Evolutionary conservation across 2,329 filamentous ascomycete species (phyloP).

Genomic region (Talaromyces albobiverticillius): DNA sequence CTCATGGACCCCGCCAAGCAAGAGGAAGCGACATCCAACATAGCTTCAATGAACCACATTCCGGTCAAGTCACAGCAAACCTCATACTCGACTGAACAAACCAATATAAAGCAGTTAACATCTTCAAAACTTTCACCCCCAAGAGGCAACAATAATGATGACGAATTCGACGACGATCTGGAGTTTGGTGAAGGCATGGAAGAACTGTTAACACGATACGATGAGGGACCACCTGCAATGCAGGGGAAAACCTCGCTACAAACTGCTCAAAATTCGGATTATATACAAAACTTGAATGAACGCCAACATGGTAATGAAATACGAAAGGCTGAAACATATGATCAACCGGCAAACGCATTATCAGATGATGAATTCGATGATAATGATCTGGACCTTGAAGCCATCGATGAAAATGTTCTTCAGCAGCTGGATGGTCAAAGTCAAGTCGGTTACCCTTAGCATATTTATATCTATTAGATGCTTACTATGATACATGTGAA

Average conservation of each 20-base stretch:
- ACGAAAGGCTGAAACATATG: not conserved
- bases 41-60: not conserved
- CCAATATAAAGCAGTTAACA: not conserved
- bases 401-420: conserved; percentile 60
- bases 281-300: not conserved
- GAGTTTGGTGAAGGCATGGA: conserved; percentile 55
- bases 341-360: conserved; percentile 1
- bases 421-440: conserved; percentile 67
- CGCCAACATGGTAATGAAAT: not conserved
- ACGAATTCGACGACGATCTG: conserved; percentile 69
- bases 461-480: conserved; percentile 24
- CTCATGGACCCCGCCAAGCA: conserved; percentile 17
- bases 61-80: conserved; percentile 2
- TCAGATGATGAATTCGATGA: conserved; percentile 67
- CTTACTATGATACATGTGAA: conserved; percentile 64
- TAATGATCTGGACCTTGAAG: conserved; percentile 59
- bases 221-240: conserved; percentile 32
- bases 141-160: conserved; percentile 33
- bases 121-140: conserved; percentile 10
- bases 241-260: not conserved
- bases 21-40: not conserved
- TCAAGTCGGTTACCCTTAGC: conserved; percentile 56
- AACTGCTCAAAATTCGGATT: not conserved
- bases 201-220: conserved; percentile 56
- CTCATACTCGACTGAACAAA: not conserved